These are phyloP conservation scores for Termitomyces bulborhizus DNA, from an alignment of 768 basidiomycete species.

Conservation along the genomic window DNA sequence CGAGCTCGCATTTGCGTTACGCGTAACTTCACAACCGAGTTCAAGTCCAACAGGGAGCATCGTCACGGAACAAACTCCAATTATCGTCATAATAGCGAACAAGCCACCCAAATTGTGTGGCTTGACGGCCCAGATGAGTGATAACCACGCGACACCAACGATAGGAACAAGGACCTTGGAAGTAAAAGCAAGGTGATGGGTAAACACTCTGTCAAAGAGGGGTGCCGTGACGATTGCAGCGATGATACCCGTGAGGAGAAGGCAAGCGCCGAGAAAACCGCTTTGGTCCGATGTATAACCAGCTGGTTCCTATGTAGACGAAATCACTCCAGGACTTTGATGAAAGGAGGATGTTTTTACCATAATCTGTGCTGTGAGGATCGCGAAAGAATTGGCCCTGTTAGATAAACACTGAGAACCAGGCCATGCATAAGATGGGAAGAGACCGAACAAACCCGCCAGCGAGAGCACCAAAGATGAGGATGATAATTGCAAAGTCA, in stretches of 20 bases:
- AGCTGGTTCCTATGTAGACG: constrained; percentile 46
- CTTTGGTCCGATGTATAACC: constrained; percentile 65
- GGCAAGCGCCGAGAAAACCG: constrained; percentile 62
- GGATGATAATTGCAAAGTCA: constrained; percentile 57
- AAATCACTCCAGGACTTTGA: neutral
- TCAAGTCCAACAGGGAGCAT: constrained; percentile 76
- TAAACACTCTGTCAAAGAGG: constrained; percentile 78
- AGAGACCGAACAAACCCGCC: constrained; percentile 42
- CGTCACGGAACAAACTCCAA: constrained; percentile 60
- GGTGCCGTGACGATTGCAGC: constrained; percentile 66
- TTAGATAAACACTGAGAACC: neutral
- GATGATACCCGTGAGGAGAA: constrained; percentile 67
- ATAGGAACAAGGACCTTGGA: constrained; percentile 57
- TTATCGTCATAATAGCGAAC: constrained; percentile 61
- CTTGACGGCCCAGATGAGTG: constrained; percentile 79
- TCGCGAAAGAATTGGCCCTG: constrained; percentile 57
- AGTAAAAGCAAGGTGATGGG: constrained; percentile 58
- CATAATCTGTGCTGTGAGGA: constrained; percentile 64
- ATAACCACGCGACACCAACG: constrained; percentile 59
- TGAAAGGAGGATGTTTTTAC: constrained; percentile 30
- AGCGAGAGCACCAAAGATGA: constrained; percentile 60
- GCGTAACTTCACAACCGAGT: constrained; percentile 72
- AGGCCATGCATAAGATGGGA: neutral
- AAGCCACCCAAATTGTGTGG: constrained; percentile 54
- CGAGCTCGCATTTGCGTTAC: constrained; percentile 73